These are phyloP conservation scores for Didymella pomorum DNA, from an alignment of 2,329 filamentous ascomycete genomes.

Conservation along the genomic window DNA sequence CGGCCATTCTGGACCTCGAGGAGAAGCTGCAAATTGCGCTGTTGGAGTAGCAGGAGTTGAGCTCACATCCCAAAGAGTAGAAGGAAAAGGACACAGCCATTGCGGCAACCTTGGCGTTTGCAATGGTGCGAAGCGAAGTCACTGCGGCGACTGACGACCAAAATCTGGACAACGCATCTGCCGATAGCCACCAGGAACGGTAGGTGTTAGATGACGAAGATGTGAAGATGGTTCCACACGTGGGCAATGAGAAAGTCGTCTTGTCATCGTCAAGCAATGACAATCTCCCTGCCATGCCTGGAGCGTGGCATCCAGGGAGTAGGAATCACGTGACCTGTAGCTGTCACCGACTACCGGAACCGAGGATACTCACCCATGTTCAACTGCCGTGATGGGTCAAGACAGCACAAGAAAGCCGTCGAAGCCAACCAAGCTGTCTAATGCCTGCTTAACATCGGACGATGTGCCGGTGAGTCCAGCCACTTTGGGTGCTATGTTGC, in stretches of 20 bases:
- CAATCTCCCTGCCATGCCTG: neutral
- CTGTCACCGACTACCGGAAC: conserved; percentile 5
- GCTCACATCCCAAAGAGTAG: neutral
- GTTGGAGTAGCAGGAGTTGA: neutral
- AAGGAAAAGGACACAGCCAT: neutral
- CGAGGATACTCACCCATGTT: conserved; percentile 3
- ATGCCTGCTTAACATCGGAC: neutral
- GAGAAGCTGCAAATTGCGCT: neutral
- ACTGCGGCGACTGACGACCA: neutral
- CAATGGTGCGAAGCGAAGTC: neutral
- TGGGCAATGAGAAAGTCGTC: neutral
- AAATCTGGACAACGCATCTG: neutral
- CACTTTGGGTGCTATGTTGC: neutral
- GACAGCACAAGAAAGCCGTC: neutral
- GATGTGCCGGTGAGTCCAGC: conserved; percentile 1
- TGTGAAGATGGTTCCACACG: neutral
- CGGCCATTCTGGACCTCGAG: neutral
- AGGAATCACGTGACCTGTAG: neutral
- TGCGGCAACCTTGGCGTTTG: neutral
- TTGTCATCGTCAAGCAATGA: neutral
- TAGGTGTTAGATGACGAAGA: neutral
- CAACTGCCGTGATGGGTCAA: conserved; percentile 10
- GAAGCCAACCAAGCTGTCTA: neutral
- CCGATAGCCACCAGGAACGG: neutral
- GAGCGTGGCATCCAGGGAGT: neutral